phyloP scores from a whole-genome alignment of 2,329 filamentous ascomycete species.

The Alternaria sp. region DNA sequence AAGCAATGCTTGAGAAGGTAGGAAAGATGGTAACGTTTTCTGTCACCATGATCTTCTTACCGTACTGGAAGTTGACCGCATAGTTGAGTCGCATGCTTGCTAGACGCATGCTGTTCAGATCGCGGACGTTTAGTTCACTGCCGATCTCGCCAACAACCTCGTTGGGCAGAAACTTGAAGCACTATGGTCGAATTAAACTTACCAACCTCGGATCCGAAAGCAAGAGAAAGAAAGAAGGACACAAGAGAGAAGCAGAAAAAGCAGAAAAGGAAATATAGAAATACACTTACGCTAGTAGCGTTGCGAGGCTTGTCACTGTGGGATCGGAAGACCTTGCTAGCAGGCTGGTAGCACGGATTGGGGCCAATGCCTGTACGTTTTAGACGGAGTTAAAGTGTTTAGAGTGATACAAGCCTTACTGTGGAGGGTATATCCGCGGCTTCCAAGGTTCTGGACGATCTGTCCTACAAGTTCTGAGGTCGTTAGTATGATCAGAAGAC shows the following conservation, averaged over 20 bases:
- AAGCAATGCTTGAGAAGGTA: slow-evolving; percentile 6
- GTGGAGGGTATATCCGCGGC: not conserved
- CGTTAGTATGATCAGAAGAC: not conserved
- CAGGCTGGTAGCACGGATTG: not conserved
- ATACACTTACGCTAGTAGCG: not conserved
- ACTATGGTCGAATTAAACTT: not conserved
- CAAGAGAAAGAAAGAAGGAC: not conserved
- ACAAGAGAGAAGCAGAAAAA: not conserved
- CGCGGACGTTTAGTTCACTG: not conserved
- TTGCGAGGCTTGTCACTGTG: not conserved
- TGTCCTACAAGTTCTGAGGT: not conserved
- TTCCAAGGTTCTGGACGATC: not conserved
- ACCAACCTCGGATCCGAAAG: not conserved
- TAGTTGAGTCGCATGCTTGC: not conserved
- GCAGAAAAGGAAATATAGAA: not conserved
- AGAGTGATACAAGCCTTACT: not conserved
- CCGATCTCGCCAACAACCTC: slow-evolving; percentile 6
- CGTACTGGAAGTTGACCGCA: not conserved
- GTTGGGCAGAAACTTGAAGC: not conserved
- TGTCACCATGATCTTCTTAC: slow-evolving; percentile 2
- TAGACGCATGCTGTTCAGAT: not conserved
- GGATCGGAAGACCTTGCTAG: not conserved
- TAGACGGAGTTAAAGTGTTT: not conserved
- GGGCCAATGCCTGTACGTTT: not conserved
- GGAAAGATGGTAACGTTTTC: slow-evolving; percentile 1